A percentile compares a stretch with the other conserved stretches of the same genome.
Evolutionary conservation across 2,329 filamentous ascomycete species (phyloP).

Genomic region (Phoma sp.): DNA sequence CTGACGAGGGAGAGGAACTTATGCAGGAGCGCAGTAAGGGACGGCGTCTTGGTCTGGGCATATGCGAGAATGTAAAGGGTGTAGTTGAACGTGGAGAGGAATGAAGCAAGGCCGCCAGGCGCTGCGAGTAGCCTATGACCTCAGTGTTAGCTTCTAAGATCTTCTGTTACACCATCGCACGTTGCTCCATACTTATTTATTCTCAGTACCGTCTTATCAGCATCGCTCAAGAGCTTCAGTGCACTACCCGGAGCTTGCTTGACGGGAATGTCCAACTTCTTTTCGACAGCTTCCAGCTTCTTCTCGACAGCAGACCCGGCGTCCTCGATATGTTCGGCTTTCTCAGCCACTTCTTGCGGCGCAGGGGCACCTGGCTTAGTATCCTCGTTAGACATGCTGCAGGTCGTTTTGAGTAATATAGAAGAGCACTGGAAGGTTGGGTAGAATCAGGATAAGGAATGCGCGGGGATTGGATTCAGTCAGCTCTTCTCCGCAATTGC

Average conservation of each 20-base stretch:
- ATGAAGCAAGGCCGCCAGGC: conserved; percentile 52
- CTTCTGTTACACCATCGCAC: not conserved
- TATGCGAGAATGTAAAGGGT: conserved; percentile 54
- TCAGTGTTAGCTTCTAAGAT: conserved; percentile 10
- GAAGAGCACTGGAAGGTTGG: conserved; percentile 19
- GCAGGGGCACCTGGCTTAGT: conserved; percentile 46
- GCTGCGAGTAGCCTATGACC: conserved; percentile 49
- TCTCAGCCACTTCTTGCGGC: conserved; percentile 39
- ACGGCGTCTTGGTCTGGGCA: conserved; percentile 48
- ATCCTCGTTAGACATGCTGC: conserved; percentile 46
- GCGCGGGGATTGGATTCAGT: conserved; percentile 8
- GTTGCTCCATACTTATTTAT: conserved; percentile 50
- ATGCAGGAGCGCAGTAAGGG: conserved; percentile 35
- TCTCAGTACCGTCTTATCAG: conserved; percentile 50
- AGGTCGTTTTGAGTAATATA: conserved; percentile 13
- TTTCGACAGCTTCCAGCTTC: conserved; percentile 15
- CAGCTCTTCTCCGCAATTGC: conserved; percentile 25
- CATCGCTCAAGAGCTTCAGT: conserved; percentile 39
- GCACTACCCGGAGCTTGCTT: conserved; percentile 30
- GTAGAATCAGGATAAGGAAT: conserved; percentile 21
- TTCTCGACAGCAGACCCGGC: conserved; percentile 15
- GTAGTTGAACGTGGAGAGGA: conserved; percentile 57
- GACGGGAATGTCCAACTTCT: conserved; percentile 18
- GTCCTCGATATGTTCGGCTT: conserved; percentile 23
- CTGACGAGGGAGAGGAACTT: conserved; percentile 44